Conservation (phyloP, 1,284 basidiomycete species). For the Papiliotrema terrestris region DNA sequence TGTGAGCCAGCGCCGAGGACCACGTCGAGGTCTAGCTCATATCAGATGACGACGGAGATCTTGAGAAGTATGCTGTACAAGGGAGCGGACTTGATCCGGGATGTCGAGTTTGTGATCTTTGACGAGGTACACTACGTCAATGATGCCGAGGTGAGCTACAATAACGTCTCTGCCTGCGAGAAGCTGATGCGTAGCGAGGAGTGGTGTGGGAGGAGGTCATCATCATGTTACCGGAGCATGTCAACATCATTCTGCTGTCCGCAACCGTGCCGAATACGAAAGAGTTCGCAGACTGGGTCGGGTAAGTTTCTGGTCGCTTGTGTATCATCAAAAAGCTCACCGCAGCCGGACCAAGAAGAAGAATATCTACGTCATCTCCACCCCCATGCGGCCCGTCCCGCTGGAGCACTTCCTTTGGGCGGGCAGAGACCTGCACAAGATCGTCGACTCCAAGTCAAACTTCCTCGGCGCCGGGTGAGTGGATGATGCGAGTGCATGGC, state of each 20-base stretch:
- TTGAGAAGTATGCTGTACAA: conserved; percentile 98
- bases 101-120: conserved; percentile 99
- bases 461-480: conserved; percentile 72
- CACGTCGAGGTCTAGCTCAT: neutral
- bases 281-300: conserved; percentile 99
- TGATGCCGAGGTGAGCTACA: conserved; percentile 77
- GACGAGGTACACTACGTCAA: conserved; percentile 99
- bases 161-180: neutral
- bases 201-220: conserved; percentile 99
- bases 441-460: conserved; percentile 77
- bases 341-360: conserved; percentile 97
- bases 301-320: conserved; percentile 56
- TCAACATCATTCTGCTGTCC: conserved; percentile 93
- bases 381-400: conserved; percentile 91
- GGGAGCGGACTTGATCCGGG: conserved; percentile 95
- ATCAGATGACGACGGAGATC: conserved; percentile 96
- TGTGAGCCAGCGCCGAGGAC: conserved; percentile 41
- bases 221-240: conserved; percentile 96
- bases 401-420: conserved; percentile 97
- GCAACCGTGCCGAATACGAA: conserved; percentile 98
- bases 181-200: conserved; percentile 64
- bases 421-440: conserved; percentile 84
- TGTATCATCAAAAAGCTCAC: conserved; percentile 1
- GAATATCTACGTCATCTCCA: conserved; percentile 98
- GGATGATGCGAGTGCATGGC: neutral